Evolutionary conservation across 345 rosid genomes (phyloP), one percentile per base, ranked within the genome.

Genomic region (Populus alba): DNA sequence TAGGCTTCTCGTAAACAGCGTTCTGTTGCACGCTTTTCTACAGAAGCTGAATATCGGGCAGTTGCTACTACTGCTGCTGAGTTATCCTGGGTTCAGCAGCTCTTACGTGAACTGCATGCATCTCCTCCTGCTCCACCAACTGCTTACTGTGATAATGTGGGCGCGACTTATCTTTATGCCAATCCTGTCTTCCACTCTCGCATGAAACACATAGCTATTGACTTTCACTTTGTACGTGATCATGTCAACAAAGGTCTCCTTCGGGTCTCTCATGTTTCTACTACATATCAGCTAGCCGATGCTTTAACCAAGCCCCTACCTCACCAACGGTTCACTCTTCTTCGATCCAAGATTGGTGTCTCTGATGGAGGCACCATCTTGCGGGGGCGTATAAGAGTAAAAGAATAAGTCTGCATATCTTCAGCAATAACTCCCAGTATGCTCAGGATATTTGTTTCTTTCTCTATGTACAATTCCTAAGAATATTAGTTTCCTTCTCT

Each of bases 21-120:
- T 1, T 18, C 57, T 0, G n/a, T 18, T 5, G n/a, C 57, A 1
- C n/a, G 57, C 2, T 51, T 9, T 0, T 51, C 57, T 1, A 51
- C 3, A 1, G 9, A 18, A 6, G 9, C n/a, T 0, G 57, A 51
- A 18, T 18, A 51, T 18, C 8, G 1, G 0, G 57, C 3, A 1
- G 0, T 51, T 51, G 9, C 3, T 6, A 0, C 9, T 1, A 1
- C n/a, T 18, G 3, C 3, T 5, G 59, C 23, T 0, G 23, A 53
- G 1, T 53, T 53, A 53, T 0, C n/a, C 0, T 18, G 10, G 59
- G n/a, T 53, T 6, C n/a, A 18, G 0, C 0, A 53, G 0, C 3
- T 53, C 0, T 7, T 53, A 0, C 0, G 0, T 18, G 9, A 53
- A 0, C 0, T 53, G 1, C 8, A 2, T 5, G 9, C 8, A 0